Conservation (phyloP, 306 rosid genomes). For the Albizia julibrissin region DNA sequence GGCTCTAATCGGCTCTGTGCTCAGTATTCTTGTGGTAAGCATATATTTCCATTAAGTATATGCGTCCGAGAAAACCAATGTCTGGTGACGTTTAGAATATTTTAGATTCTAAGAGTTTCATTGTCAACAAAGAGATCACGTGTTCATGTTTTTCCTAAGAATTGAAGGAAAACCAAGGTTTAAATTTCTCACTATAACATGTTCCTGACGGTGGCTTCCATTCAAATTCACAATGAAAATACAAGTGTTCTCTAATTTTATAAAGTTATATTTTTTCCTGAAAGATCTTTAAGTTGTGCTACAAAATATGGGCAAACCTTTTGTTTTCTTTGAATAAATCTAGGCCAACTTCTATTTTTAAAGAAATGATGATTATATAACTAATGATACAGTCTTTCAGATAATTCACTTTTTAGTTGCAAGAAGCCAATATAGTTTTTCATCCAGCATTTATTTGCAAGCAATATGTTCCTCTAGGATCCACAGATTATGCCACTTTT, state of each 20-base stretch:
- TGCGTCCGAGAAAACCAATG: neutral
- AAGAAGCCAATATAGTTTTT: too few species aligned
- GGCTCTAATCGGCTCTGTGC: constrained; percentile 75
- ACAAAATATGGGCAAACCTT: neutral
- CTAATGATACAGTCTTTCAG: too few species aligned
- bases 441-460: neutral
- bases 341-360: neutral
- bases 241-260: neutral
- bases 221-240: neutral
- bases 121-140: neutral
- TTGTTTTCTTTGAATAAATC: neutral
- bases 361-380: too few species aligned
- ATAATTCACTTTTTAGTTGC: too few species aligned
- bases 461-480: neutral
- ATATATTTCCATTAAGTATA: neutral
- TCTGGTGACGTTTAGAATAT: neutral
- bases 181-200: neutral
- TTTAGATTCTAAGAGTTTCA: neutral
- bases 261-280: neutral
- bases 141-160: neutral
- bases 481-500: neutral
- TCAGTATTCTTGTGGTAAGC: constrained; percentile 75
- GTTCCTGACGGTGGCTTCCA: neutral
- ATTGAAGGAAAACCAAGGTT: neutral
- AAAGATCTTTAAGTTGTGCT: neutral